phyloP scores from a whole-genome alignment of 192 early-diverging fungal genomes.

The Phycomyces blakesleeanus region DNA sequence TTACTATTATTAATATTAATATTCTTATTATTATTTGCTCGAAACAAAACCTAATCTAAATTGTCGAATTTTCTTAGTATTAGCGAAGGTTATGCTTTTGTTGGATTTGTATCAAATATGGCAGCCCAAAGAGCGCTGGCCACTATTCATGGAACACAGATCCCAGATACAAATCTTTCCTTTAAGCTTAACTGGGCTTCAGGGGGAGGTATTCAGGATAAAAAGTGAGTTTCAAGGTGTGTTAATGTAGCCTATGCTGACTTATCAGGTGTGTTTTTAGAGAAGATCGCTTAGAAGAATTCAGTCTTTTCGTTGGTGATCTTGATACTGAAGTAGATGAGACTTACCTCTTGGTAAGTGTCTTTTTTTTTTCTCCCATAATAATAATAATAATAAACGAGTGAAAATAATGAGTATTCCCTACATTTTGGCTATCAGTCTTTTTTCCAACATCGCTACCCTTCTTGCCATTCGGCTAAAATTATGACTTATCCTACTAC shows the following conservation, averaged over 20 bases:
- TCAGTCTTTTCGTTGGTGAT: conserved; percentile 93
- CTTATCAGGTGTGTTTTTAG: conserved; percentile 7
- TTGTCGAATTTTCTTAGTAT: background rate
- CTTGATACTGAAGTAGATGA: conserved; percentile 87
- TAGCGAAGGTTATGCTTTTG: conserved; percentile 88
- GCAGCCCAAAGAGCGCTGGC: conserved; percentile 72
- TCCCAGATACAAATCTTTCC: conserved; percentile 73
- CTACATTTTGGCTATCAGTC: conserved; percentile 40
- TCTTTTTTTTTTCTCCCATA: conserved; percentile 4
- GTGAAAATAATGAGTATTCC: background rate
- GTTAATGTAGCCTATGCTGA: background rate
- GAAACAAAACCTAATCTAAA: conserved; percentile 22
- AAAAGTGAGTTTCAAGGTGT: conserved; percentile 38
- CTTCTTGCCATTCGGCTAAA: conserved; percentile 84
- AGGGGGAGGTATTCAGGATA: conserved; percentile 62
- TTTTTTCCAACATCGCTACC: conserved; percentile 81
- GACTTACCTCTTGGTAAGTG: conserved; percentile 64
- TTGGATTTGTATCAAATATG: conserved; percentile 70
- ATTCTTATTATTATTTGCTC: no score
- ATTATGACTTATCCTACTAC: conserved; percentile 87
- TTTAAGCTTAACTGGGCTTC: conserved; percentile 96
- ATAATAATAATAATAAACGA: background rate
- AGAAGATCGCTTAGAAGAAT: conserved; percentile 70
- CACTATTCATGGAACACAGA: conserved; percentile 71
- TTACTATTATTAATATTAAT: no score